Evolutionary conservation across 805 yeast genomes (phyloP).

Genomic region (Yamadazyma scolyti): DNA sequence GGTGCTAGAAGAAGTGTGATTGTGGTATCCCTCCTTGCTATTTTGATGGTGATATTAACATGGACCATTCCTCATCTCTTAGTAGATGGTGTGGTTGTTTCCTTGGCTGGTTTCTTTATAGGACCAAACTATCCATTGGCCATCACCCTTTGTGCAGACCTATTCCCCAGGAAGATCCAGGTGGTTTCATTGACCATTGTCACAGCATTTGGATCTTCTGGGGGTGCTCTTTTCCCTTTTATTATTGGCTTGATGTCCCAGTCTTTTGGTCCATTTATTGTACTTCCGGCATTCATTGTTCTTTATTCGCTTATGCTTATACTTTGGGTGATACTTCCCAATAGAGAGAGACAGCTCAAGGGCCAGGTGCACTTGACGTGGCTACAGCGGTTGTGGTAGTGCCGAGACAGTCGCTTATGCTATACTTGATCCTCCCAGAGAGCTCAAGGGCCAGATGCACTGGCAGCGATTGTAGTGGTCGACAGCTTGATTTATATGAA

Average conservation of each 20-base stretch:
- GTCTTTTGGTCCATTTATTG: slow-evolving; percentile 43
- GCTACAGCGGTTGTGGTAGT: slow-evolving; percentile 15
- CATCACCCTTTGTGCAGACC: slow-evolving; percentile 38
- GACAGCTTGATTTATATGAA: too few relatives aligned
- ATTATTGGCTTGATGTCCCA: slow-evolving; percentile 48
- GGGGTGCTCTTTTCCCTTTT: slow-evolving; percentile 56
- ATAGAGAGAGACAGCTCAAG: slow-evolving; percentile 9
- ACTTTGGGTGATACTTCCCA: slow-evolving; percentile 16
- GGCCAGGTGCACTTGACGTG: slow-evolving; percentile 7
- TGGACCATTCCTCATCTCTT: slow-evolving; percentile 48
- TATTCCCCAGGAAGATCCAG: slow-evolving; percentile 50
- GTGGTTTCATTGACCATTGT: slow-evolving; percentile 47
- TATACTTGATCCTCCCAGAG: too few relatives aligned
- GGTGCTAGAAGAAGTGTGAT: slow-evolving; percentile 47
- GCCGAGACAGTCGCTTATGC: too few relatives aligned
- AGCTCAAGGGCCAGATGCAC: too few relatives aligned
- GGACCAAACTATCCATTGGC: slow-evolving; percentile 65
- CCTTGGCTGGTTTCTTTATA: slow-evolving; percentile 54
- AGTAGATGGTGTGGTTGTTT: slow-evolving; percentile 44
- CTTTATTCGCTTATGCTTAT: slow-evolving; percentile 31
- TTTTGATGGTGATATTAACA: slow-evolving; percentile 36
- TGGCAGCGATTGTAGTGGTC: too few relatives aligned
- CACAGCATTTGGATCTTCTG: slow-evolving; percentile 57
- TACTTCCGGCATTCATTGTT: slow-evolving; percentile 45
- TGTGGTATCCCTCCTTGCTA: slow-evolving; percentile 27